A percentile compares a stretch with the other conserved stretches of the same genome.
Evolutionary conservation across 257 asterid species (phyloP).

Genomic region (Prunella vulgaris): DNA sequence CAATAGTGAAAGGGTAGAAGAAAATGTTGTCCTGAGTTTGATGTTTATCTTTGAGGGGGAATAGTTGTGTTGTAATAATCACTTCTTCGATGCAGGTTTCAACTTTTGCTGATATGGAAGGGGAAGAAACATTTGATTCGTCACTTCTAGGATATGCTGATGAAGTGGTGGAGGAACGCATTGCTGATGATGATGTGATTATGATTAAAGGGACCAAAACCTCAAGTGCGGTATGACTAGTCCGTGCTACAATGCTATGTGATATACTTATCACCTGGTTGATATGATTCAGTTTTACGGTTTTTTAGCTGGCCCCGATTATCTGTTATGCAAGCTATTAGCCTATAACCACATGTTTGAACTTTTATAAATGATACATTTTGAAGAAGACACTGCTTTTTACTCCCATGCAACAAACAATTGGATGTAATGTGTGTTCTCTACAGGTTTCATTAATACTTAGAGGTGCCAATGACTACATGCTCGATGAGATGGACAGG

Average conservation of each 20-base stretch:
- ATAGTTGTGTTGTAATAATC: not conserved
- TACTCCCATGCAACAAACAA: not conserved
- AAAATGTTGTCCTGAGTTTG: not conserved
- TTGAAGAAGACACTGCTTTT: not conserved
- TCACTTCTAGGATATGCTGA: slow-evolving; percentile 80
- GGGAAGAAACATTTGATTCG: slow-evolving; percentile 88
- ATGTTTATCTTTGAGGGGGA: not conserved
- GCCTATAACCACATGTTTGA: not conserved
- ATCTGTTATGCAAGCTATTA: slow-evolving; percentile 3
- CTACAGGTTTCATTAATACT: slow-evolving; percentile 75
- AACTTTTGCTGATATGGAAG: slow-evolving; percentile 94
- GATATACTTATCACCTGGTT: slow-evolving; percentile 8
- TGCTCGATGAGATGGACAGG: slow-evolving; percentile 99
- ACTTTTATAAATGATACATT: not conserved
- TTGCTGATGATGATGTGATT: slow-evolving; percentile 87
- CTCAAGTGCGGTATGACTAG: slow-evolving; percentile 56
- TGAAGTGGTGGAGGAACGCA: slow-evolving; percentile 91
- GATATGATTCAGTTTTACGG: not conserved
- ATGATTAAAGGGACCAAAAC: slow-evolving; percentile 86
- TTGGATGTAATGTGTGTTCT: not conserved
- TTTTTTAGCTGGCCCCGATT: slow-evolving; percentile 6
- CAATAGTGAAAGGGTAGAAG: not conserved
- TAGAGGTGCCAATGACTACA: slow-evolving; percentile 92
- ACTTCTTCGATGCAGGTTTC: slow-evolving; percentile 51
- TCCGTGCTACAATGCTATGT: not conserved